phyloP scores from a whole-genome alignment of 139 green algal genomes.

The Closterium sp. region DNA sequence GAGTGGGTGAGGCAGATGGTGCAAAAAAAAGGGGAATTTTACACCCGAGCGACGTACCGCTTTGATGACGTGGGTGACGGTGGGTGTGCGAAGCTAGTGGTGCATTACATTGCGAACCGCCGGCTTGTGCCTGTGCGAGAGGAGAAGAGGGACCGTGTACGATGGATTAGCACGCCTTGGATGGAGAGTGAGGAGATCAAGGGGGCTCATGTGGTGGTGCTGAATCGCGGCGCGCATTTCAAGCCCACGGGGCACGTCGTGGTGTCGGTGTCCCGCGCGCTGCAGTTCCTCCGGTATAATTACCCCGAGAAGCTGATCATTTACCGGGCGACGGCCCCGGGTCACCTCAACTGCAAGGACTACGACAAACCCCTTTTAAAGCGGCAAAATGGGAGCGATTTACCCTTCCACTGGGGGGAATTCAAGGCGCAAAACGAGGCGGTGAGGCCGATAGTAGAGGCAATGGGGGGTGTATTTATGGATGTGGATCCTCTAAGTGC shows the following conservation, averaged over 20 bases:
- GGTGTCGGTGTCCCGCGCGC: background rate
- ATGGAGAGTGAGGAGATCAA: no score
- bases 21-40: background rate
- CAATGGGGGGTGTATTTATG: background rate
- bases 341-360: constrained; percentile 23
- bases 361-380: background rate
- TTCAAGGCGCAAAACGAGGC: constrained; percentile 8
- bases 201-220: background rate
- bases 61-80: background rate
- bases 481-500: background rate
- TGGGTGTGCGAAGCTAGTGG: background rate
- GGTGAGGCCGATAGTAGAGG: background rate
- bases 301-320: background rate
- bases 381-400: background rate
- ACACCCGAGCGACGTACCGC: no score
- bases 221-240: constrained; percentile 11
- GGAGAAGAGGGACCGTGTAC: no score
- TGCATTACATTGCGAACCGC: background rate
- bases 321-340: constrained; percentile 1
- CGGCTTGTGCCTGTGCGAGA: background rate
- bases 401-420: constrained; percentile 26
- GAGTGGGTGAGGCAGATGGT: background rate
- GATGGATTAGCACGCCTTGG: no score
- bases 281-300: background rate
- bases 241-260: background rate